These are phyloP conservation scores for Diaporthe citri DNA, from an alignment of 2,329 filamentous ascomycete species.

Conservation along the genomic window DNA sequence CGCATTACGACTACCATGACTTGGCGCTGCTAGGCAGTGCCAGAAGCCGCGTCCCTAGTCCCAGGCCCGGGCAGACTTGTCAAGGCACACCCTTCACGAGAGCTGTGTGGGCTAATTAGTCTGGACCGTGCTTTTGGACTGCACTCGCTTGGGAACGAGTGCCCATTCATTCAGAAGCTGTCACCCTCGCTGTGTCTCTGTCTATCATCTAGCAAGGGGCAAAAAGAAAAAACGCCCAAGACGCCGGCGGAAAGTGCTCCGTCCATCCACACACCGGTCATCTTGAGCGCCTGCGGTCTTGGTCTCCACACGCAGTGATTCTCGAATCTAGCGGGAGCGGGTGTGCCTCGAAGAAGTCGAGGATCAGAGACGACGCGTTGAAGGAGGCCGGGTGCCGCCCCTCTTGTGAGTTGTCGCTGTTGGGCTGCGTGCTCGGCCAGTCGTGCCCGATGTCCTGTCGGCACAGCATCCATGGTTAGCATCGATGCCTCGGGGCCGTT, in stretches of 20 bases:
- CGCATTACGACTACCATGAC: constrained; percentile 18
- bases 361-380: constrained; percentile 41
- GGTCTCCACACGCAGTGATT: background rate
- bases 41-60: constrained; percentile 8
- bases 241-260: background rate
- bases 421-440: constrained; percentile 40
- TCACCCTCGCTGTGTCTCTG: background rate
- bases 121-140: background rate
- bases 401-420: constrained; percentile 40
- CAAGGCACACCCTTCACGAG: constrained; percentile 6
- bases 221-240: background rate
- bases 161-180: background rate
- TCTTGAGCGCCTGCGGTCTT: background rate
- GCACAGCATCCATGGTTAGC: constrained; percentile 15
- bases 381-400: constrained; percentile 41
- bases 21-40: constrained; percentile 14
- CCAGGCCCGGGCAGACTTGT: background rate
- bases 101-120: background rate
- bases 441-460: constrained; percentile 40
- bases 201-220: background rate
- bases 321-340: background rate
- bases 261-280: background rate
- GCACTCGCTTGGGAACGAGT: background rate
- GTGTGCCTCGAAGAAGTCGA: constrained; percentile 40
- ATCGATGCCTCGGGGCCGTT: background rate